Base-by-base conservation (phyloP, 139 green algal genomes). In the Micractinium sp. region DNA sequence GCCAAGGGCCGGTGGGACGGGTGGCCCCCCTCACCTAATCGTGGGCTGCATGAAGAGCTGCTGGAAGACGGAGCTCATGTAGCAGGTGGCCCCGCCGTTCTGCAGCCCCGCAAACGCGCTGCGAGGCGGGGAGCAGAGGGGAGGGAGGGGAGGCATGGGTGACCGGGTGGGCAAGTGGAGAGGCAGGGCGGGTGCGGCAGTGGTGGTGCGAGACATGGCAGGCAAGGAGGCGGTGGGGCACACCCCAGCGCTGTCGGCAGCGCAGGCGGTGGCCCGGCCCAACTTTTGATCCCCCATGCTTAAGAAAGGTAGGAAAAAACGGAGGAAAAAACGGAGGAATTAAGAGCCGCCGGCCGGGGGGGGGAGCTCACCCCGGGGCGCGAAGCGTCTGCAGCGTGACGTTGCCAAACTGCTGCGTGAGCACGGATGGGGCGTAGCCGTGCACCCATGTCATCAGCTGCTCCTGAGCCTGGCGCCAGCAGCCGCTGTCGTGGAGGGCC, bases 41-140 rank as follows among this genome's bases (percentile, higher is more conserved):
- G 86, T 89, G 25, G 97, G 96, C 93, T 97, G 95, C 97, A 99
- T 99, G 95, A 96, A 99, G 22, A 99, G 93, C 95, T 98, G 96
- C 94, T 99, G 97, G 83, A 99, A 93, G 39, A 98, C 94, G 29
- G 93, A 84, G 89, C 98, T 99, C 97, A 99, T 99, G 94, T 99
- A 99, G 93, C 97, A 99, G 7, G 97, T 99, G 23, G 97, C 97
- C 29, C 95, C 97, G 27, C 90, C 95, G 87, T 98, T 98, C 66
- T 92, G 91, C 81, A 91, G 75, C 38, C 88, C 88, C 61, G 75
- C 85, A 76, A 78, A 89, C 41, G 69, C 39, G 35, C 84, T 81
- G 69, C 69, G n/a, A 14, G 25, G 1, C 2, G 35, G 14, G 18
- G 14, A 15, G n/a, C n/a, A 77, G 71, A 33, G 71, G 31, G 3